Percentiles rank a stretch among this genome's conserved stretches.
phyloP scores from a whole-genome alignment of 2,329 filamentous ascomycete species.

The Tricladium varicosporioides region DNA sequence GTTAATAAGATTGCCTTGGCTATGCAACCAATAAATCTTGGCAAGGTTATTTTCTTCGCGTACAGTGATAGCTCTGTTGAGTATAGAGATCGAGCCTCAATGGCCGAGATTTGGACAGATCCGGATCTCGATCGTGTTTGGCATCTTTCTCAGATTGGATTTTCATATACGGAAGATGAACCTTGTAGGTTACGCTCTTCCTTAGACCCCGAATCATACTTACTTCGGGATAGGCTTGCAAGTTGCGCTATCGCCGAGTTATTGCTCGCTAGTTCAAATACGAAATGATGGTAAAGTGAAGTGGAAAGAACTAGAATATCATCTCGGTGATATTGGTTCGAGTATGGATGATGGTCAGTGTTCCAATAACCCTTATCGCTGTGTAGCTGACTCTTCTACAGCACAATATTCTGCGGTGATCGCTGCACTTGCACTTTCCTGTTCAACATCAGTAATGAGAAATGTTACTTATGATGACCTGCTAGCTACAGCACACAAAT shows the following conservation, averaged over 20 bases:
- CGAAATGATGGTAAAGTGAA: slow-evolving; percentile 56
- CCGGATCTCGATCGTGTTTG: slow-evolving; percentile 64
- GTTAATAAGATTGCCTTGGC: slow-evolving; percentile 70
- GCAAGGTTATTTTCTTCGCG: slow-evolving; percentile 68
- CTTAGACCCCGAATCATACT: background rate
- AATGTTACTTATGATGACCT: slow-evolving; percentile 66
- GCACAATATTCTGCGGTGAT: slow-evolving; percentile 57
- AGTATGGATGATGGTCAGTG: slow-evolving; percentile 49
- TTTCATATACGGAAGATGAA: slow-evolving; percentile 64
- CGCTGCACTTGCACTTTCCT: slow-evolving; percentile 57
- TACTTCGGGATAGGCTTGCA: slow-evolving; percentile 47
- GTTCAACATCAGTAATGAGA: slow-evolving; percentile 45
- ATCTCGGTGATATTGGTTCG: slow-evolving; percentile 46
- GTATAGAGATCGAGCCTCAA: slow-evolving; percentile 72
- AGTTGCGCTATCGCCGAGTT: slow-evolving; percentile 59
- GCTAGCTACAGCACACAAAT: slow-evolving; percentile 56
- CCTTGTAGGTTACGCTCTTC: slow-evolving; percentile 50
- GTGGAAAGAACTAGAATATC: slow-evolving; percentile 56
- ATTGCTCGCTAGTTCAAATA: slow-evolving; percentile 56
- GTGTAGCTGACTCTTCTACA: slow-evolving; percentile 32
- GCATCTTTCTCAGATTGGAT: slow-evolving; percentile 74
- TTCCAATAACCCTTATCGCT: background rate
- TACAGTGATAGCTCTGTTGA: slow-evolving; percentile 81
- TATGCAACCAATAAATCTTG: slow-evolving; percentile 66
- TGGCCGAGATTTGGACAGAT: slow-evolving; percentile 65